Evolutionary conservation across 108 stramenopile species (phyloP).

Genomic region (Nitzschia sp.): DNA sequence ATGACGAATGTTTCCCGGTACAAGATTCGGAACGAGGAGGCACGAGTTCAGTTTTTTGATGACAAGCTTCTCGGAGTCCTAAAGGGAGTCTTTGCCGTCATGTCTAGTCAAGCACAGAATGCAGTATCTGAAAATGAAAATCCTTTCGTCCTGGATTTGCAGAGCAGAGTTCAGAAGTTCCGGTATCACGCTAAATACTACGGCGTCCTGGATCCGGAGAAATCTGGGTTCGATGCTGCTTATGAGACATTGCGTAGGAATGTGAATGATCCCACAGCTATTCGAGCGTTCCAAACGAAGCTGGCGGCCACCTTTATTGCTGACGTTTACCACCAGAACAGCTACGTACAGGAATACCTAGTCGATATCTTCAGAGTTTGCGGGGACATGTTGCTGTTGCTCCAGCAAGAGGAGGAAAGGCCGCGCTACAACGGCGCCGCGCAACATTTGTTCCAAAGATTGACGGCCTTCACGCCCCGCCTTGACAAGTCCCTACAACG

Average conservation of each 20-base stretch:
- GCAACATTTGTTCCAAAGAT: slow-evolving; percentile 21
- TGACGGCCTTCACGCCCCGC: slow-evolving; percentile 13
- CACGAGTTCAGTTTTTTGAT: slow-evolving; percentile 15
- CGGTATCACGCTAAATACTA: slow-evolving; percentile 29
- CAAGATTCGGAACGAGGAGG: slow-evolving; percentile 41
- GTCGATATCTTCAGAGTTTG: slow-evolving; percentile 29
- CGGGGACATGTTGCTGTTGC: slow-evolving; percentile 13
- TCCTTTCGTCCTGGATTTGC: slow-evolving; percentile 30
- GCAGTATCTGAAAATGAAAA: slow-evolving; percentile 10
- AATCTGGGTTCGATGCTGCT: slow-evolving; percentile 25
- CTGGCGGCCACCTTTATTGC: slow-evolving; percentile 24
- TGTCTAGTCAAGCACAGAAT: background rate
- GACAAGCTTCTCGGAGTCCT: slow-evolving; percentile 13
- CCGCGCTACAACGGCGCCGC: background rate
- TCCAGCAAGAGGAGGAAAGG: background rate
- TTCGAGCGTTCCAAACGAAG: slow-evolving; percentile 25
- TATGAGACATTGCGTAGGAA: slow-evolving; percentile 16
- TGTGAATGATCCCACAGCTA: slow-evolving; percentile 24
- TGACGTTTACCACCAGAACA: slow-evolving; percentile 36
- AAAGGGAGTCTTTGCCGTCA: slow-evolving; percentile 22
- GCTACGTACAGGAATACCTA: slow-evolving; percentile 38
- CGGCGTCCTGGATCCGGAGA: slow-evolving; percentile 24
- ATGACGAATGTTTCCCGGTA: slow-evolving; percentile 30
- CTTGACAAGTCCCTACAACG: slow-evolving; percentile 33
- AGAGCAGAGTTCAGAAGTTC: slow-evolving; percentile 21